Evolutionary conservation across 2,329 filamentous ascomycete genomes (phyloP), one percentile per base, ranked within the genome.

Genomic region (Ilyonectria sp.): DNA sequence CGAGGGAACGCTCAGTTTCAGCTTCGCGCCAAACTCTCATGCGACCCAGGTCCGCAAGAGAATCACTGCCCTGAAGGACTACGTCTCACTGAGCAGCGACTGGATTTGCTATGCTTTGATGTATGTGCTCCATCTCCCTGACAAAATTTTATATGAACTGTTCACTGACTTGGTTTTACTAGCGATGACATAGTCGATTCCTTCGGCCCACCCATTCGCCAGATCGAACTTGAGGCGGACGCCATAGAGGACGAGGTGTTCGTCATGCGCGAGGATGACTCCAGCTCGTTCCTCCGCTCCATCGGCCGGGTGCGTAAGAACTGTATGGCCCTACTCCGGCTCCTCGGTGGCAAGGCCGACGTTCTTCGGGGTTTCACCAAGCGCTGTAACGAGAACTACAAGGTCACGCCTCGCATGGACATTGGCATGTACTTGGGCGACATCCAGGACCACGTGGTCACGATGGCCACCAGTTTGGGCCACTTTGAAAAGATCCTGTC

Each of bases 31-130:
- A 15, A 97, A 97, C 77, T 90, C 91, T 2, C 96, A 99, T 79
- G 94, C 95, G 13, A 88, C 92, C 49, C 94, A 96, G 71, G 96
- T 99, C 29, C 91, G 95, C 72, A 94, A 93, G 85, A 91, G 96
- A 81, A 98, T 99, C 76, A 92, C 94, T 26, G 93, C 94, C 74
- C 86, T 99, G 63, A 95, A 97, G 77, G 96, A 99, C 78, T 98
- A 98, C 77, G 93, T 98, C 75, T 92, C 95, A 69, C 87, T 99
- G 44, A 97, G 94, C 78, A 95, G 94, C 74, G 96, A 99, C 82
- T 99, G 97, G 95, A 97, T 98, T 74, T 99, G 96, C 85, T 99
- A 99, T 79, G 96, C 96, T 49, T 87, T 99, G 77, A 98, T 99
- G 92, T 94, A 85, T 86, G 91, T 84, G 13, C 26, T 11, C 23